Percentiles rank a stretch among this genome's conserved stretches.
phyloP scores from a whole-genome alignment of 495 filamentous ascomycete species.

The Penicillium canariense region DNA sequence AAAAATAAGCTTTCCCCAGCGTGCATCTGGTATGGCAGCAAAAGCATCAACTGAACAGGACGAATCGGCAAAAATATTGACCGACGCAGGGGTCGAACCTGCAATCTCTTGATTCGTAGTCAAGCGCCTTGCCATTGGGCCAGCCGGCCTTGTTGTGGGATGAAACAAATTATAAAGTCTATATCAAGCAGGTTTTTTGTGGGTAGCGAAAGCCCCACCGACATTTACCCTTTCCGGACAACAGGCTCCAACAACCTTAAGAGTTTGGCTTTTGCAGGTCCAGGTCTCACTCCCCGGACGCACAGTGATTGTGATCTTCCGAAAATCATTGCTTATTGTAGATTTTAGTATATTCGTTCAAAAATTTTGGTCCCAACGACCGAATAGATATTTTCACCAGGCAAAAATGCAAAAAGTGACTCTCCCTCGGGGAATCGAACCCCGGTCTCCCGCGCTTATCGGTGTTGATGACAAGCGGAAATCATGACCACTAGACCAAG shows the following conservation, averaged over 20 bases:
- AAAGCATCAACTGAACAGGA: neutral
- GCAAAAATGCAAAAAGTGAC: neutral
- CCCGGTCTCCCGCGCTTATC: constrained; percentile 51
- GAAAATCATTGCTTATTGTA: too few relatives aligned
- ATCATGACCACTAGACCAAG: constrained; percentile 16
- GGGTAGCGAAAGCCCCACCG: too few relatives aligned
- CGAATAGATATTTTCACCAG: too few relatives aligned
- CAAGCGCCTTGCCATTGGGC: constrained; percentile 73
- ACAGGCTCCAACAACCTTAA: too few relatives aligned
- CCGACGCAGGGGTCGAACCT: constrained; percentile 47
- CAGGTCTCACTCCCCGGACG: too few relatives aligned
- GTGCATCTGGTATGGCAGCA: neutral
- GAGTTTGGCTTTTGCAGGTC: too few relatives aligned
- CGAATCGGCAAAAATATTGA: constrained; percentile 17
- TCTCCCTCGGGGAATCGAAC: constrained; percentile 35
- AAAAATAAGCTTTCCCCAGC: neutral
- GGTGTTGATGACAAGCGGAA: constrained; percentile 51
- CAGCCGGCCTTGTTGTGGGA: constrained; percentile 37
- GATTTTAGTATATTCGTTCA: too few relatives aligned
- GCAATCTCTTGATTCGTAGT: constrained; percentile 69
- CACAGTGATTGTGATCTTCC: too few relatives aligned
- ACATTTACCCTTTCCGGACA: too few relatives aligned
- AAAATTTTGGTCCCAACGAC: neutral
- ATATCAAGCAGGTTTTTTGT: too few relatives aligned
- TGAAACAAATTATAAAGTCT: neutral